A percentile compares a stretch with the other conserved stretches of the same genome.
Evolutionary conservation across 345 rosid genomes (phyloP).

Genomic region (Conringia planisiliqua): DNA sequence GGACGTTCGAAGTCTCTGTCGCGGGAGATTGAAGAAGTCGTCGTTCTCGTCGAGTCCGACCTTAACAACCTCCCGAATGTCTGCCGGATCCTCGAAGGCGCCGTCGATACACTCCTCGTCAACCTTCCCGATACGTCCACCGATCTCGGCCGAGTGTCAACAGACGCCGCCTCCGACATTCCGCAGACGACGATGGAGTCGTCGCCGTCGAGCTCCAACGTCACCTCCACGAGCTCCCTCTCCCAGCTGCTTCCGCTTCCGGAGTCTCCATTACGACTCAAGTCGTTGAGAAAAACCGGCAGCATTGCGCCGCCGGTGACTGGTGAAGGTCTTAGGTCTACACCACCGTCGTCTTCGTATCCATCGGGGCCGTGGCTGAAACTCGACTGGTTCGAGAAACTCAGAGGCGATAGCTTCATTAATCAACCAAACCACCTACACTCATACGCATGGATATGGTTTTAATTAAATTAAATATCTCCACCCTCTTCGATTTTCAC

Average conservation of each 20-base stretch:
- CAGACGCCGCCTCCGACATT: slow-evolving; percentile 40
- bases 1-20: slow-evolving; percentile 19
- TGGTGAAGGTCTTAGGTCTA: slow-evolving; percentile 31
- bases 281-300: slow-evolving; percentile 67
- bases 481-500: not conserved
- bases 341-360: slow-evolving; percentile 36
- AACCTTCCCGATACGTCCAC: slow-evolving; percentile 13
- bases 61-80: slow-evolving; percentile 55
- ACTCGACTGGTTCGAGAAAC: slow-evolving; percentile 49
- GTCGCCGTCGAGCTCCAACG: slow-evolving; percentile 59
- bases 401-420: slow-evolving; percentile 43
- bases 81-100: slow-evolving; percentile 53
- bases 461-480: not conserved
- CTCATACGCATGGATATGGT: not conserved
- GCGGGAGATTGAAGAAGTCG: slow-evolving; percentile 28
- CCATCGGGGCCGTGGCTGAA: slow-evolving; percentile 47
- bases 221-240: slow-evolving; percentile 68
- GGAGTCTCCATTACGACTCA: slow-evolving; percentile 38
- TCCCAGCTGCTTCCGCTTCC: slow-evolving; percentile 35
- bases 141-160: slow-evolving; percentile 23
- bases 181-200: slow-evolving; percentile 68
- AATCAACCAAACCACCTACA: slow-evolving; percentile 17
- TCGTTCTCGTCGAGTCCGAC: slow-evolving; percentile 53
- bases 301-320: slow-evolving; percentile 75
- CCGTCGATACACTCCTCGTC: slow-evolving; percentile 49